Conservation (phyloP, 805 yeast genomes). For the Tetrapisispora iriomotensis region DNA sequence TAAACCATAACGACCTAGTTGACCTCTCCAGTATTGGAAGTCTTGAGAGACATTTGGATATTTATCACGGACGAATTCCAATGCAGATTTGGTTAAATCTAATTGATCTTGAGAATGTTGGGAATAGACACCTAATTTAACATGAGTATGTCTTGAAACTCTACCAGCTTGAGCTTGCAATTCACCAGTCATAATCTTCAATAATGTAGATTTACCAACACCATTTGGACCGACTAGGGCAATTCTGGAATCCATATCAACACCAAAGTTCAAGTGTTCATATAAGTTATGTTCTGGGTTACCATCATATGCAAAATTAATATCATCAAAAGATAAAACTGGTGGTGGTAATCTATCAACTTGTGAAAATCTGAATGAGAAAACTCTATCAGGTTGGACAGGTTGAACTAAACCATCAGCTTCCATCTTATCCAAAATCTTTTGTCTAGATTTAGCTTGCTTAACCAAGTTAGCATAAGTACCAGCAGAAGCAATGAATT, state of each 20-base stretch:
- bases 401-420: slow-evolving; percentile 95
- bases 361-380: slow-evolving; percentile 86
- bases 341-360: slow-evolving; percentile 98
- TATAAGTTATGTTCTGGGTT: slow-evolving; percentile 77
- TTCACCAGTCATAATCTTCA: slow-evolving; percentile 94
- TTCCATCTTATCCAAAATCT: slow-evolving; percentile 99
- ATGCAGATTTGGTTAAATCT: slow-evolving; percentile 88
- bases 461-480: slow-evolving; percentile 97
- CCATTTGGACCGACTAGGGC: slow-evolving; percentile 98
- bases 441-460: slow-evolving; percentile 98
- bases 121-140: slow-evolving; percentile 96
- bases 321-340: slow-evolving; percentile 91
- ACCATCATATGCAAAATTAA: slow-evolving; percentile 85
- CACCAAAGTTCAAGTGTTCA: slow-evolving; percentile 89
- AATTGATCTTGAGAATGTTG: slow-evolving; percentile 98
- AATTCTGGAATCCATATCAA: slow-evolving; percentile 98
- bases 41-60: slow-evolving; percentile 87
- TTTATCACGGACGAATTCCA: slow-evolving; percentile 94
- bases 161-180: slow-evolving; percentile 86
- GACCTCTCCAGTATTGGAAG: slow-evolving; percentile 97
- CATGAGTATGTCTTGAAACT: slow-evolving; percentile 94
- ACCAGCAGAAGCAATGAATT: slow-evolving; percentile 99
- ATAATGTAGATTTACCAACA: slow-evolving; percentile 94
- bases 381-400: slow-evolving; percentile 87
- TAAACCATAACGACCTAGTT: slow-evolving; percentile 94